Percentiles rank a stretch among this genome's conserved stretches.
phyloP scores from a whole-genome alignment of 75 land plant genomes.

The Sequoia sempervirens region DNA sequence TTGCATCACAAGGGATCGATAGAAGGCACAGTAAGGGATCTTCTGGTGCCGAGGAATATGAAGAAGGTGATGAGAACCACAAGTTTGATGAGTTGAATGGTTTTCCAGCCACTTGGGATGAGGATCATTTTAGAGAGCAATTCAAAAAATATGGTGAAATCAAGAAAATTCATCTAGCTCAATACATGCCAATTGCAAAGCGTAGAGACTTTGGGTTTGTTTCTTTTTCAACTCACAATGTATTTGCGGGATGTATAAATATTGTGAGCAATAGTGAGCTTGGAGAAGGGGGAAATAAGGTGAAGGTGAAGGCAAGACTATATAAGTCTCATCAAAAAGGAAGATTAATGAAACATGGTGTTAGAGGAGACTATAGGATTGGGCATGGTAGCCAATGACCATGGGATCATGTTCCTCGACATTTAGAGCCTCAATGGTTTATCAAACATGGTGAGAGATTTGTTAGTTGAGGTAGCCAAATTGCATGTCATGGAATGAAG shows the following conservation, averaged over 20 bases:
- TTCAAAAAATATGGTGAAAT: slow-evolving; percentile 68
- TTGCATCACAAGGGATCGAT: too few species aligned
- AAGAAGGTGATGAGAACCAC: too few species aligned
- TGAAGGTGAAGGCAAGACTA: slow-evolving; percentile 71
- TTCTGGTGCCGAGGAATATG: too few species aligned
- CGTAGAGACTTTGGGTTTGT: slow-evolving; percentile 94
- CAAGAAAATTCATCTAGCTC: slow-evolving; percentile 73
- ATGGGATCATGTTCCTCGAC: slow-evolving; percentile 15
- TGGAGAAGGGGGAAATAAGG: slow-evolving; percentile 77
- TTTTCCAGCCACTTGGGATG: slow-evolving; percentile 84
- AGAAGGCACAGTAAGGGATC: too few species aligned
- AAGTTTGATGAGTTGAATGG: slow-evolving; percentile 28
- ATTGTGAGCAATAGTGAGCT: slow-evolving; percentile 63
- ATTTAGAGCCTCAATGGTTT: slow-evolving; percentile 8
- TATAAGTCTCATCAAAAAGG: slow-evolving; percentile 74
- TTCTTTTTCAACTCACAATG: slow-evolving; percentile 69
- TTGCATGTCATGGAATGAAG: slow-evolving; percentile 11
- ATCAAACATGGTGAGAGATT: slow-evolving; percentile 12
- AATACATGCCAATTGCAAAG: slow-evolving; percentile 73
- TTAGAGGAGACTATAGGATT: slow-evolving; percentile 40
- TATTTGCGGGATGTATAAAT: slow-evolving; percentile 75
- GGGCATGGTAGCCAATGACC: slow-evolving; percentile 9
- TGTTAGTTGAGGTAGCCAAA: slow-evolving; percentile 14
- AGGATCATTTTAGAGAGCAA: slow-evolving; percentile 53
- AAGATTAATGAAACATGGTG: slow-evolving; percentile 48